Evolutionary conservation across 2,329 filamentous ascomycete species (phyloP).

Genomic region (Albifimbria verrucaria): DNA sequence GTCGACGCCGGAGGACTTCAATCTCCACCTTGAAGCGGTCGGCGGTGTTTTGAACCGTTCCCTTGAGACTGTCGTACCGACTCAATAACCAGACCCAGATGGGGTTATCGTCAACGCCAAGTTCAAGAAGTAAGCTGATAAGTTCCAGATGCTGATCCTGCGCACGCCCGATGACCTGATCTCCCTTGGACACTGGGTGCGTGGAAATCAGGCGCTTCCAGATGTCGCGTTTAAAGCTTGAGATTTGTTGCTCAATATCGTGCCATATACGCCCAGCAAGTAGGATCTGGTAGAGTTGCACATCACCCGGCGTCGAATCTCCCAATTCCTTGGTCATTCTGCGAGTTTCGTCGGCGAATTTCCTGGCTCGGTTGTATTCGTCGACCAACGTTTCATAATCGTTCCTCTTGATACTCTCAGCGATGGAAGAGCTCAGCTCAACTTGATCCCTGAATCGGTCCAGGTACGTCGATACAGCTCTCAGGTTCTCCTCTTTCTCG

Average conservation of each 20-base stretch:
- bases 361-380: slow-evolving; percentile 79
- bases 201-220: slow-evolving; percentile 77
- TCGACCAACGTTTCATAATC: slow-evolving; percentile 88
- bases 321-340: slow-evolving; percentile 58
- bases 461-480: slow-evolving; percentile 70
- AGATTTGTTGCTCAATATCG: slow-evolving; percentile 84
- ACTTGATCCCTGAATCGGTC: slow-evolving; percentile 79
- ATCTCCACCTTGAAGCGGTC: slow-evolving; percentile 90
- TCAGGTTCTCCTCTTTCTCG: slow-evolving; percentile 86
- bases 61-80: slow-evolving; percentile 83
- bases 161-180: slow-evolving; percentile 46
- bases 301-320: slow-evolving; percentile 63
- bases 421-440: slow-evolving; percentile 72
- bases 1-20: slow-evolving; percentile 78
- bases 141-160: slow-evolving; percentile 89
- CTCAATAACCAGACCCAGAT: slow-evolving; percentile 96
- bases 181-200: slow-evolving; percentile 53
- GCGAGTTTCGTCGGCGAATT: slow-evolving; percentile 75
- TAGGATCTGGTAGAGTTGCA: slow-evolving; percentile 80
- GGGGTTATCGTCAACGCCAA: slow-evolving; percentile 92
- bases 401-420: slow-evolving; percentile 83
- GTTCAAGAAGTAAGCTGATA: slow-evolving; percentile 82
- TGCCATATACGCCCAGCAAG: slow-evolving; percentile 93
- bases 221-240: slow-evolving; percentile 81
- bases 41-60: slow-evolving; percentile 74